Conservation (phyloP, 495 filamentous ascomycete genomes). For the Astrocystis sublimbata region DNA sequence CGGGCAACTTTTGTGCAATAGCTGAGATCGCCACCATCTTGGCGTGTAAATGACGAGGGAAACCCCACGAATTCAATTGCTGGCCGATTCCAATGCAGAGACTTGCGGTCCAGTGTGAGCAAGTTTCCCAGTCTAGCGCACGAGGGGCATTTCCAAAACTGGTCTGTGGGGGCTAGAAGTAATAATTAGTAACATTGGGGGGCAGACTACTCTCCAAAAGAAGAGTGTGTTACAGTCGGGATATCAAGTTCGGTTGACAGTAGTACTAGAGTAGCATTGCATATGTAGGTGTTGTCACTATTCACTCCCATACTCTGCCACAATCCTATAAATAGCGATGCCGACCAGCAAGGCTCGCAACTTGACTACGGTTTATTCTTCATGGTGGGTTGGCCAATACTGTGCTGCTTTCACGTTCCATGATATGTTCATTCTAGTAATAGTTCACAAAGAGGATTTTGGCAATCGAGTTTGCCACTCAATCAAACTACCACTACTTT, state of each 20-base stretch:
- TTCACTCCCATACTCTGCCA: neutral
- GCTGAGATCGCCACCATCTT: neutral
- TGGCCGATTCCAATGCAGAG: neutral
- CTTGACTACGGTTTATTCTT: neutral
- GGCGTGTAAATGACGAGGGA: neutral
- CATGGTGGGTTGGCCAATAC: neutral
- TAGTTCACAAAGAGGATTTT: neutral
- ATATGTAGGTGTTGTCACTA: neutral
- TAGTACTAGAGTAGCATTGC: neutral
- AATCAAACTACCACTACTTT: neutral
- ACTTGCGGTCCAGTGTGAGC: neutral
- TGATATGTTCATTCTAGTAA: neutral
- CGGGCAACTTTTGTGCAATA: neutral
- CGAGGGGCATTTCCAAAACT: neutral
- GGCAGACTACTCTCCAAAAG: neutral
- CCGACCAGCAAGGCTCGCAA: neutral
- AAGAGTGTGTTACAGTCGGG: neutral
- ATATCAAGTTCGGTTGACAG: neutral
- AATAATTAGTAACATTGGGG: neutral
- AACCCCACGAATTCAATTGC: neutral
- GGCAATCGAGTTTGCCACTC: neutral
- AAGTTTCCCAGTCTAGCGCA: neutral
- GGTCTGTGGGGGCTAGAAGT: neutral
- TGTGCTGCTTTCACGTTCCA: neutral
- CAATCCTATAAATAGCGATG: neutral